These are phyloP conservation scores for Rhazya stricta DNA, from an alignment of 257 asterid genomes.

Conservation along the genomic window DNA sequence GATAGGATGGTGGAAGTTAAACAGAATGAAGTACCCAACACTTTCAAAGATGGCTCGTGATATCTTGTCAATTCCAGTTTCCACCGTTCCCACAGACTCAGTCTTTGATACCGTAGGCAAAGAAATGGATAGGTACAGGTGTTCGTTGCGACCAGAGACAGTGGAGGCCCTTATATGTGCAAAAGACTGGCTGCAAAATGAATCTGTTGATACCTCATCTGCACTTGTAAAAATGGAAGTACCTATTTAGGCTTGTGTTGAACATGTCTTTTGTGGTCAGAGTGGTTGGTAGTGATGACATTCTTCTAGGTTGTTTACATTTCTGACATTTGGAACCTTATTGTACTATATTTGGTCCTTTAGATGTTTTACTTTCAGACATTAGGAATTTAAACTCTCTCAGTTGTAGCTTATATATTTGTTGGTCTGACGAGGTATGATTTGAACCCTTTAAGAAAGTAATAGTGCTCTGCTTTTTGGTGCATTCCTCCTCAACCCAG, in stretches of 20 bases:
- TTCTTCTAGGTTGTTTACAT: conserved; percentile 2
- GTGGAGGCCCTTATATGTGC: conserved; percentile 92
- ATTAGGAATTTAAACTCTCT: background rate
- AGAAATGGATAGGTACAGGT: conserved; percentile 85
- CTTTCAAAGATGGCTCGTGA: conserved; percentile 95
- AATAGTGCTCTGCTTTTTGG: background rate
- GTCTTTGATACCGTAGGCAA: conserved; percentile 68
- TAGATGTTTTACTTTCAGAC: background rate
- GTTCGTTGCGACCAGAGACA: conserved; percentile 78
- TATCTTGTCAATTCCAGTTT: conserved; percentile 80
- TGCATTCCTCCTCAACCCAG: background rate
- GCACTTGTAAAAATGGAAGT: conserved; percentile 63
- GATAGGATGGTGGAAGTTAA: conserved; percentile 88
- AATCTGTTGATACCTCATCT: conserved; percentile 29
- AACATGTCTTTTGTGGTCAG: background rate
- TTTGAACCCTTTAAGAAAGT: background rate
- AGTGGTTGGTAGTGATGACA: conserved; percentile 7
- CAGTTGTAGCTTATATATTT: background rate
- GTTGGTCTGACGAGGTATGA: background rate
- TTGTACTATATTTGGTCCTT: conserved; percentile 15
- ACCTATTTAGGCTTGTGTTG: conserved; percentile 43
- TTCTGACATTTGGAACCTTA: conserved; percentile 13
- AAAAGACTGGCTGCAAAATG: conserved; percentile 76
- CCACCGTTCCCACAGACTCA: conserved; percentile 44
- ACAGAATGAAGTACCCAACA: conserved; percentile 77